Evolutionary conservation across 805 yeast genomes (phyloP).

Genomic region (Nematodospora valgi): DNA sequence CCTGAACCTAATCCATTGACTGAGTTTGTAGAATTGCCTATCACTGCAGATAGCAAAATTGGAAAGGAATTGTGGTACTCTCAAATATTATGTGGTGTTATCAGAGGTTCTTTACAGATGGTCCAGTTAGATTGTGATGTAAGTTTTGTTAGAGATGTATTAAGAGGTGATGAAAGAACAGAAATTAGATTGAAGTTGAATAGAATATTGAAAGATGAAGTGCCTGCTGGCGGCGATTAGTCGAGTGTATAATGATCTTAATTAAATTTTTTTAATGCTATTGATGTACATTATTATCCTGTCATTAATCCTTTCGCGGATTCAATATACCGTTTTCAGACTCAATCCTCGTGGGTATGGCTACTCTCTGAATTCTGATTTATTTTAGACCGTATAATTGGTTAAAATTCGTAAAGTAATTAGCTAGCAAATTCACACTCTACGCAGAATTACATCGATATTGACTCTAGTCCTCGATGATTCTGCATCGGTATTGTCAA

Average conservation of each 20-base stretch:
- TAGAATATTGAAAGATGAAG: constrained; percentile 81
- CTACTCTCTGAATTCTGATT: too few relatives aligned
- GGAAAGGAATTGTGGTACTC: constrained; percentile 85
- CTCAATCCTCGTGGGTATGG: too few relatives aligned
- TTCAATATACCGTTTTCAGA: too few relatives aligned
- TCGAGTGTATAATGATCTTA: neutral
- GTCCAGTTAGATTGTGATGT: constrained; percentile 91
- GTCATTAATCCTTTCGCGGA: too few relatives aligned
- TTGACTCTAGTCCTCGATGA: too few relatives aligned
- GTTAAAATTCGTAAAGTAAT: too few relatives aligned
- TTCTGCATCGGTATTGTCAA: too few relatives aligned
- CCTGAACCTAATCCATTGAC: constrained; percentile 81
- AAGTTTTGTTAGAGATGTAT: constrained; percentile 69
- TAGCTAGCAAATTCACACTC: too few relatives aligned
- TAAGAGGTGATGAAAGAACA: constrained; percentile 80
- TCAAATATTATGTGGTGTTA: constrained; percentile 83
- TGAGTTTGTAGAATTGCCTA: constrained; percentile 91
- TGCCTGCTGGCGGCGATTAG: constrained; percentile 94
- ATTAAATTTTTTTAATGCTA: neutral
- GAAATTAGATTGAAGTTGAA: constrained; percentile 73
- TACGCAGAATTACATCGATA: too few relatives aligned
- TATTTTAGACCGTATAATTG: too few relatives aligned
- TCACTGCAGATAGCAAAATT: constrained; percentile 60
- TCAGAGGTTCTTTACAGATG: constrained; percentile 92
- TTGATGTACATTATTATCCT: too few relatives aligned